A percentile compares a stretch with the other conserved stretches of the same genome.
phyloP scores from a whole-genome alignment of 2,329 filamentous ascomycete species.

The Penicillium sp. region DNA sequence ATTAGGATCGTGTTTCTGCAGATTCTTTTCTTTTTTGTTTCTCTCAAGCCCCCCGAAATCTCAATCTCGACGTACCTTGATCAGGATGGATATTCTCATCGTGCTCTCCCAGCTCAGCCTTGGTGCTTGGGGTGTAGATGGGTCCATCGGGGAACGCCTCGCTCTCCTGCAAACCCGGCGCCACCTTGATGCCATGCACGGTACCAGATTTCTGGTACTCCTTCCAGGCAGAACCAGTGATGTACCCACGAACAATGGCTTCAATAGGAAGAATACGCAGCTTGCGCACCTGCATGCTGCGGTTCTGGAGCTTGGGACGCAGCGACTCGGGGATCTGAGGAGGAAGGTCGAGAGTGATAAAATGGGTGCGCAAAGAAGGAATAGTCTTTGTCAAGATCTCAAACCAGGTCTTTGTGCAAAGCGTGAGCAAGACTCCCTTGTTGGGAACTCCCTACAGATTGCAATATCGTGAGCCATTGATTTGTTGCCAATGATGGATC shows the following conservation, averaged over 20 bases:
- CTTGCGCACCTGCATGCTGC: constrained; percentile 71
- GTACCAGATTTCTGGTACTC: constrained; percentile 71
- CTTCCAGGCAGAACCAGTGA: constrained; percentile 77
- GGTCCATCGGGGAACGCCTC: constrained; percentile 60
- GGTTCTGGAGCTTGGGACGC: constrained; percentile 51
- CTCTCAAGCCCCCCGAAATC: neutral
- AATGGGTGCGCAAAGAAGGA: constrained; percentile 57
- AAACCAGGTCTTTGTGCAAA: constrained; percentile 66
- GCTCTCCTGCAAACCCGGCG: constrained; percentile 63
- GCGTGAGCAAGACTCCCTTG: constrained; percentile 62
- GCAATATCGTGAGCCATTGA: constrained; percentile 11
- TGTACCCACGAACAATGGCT: constrained; percentile 82
- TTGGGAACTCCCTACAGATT: constrained; percentile 54
- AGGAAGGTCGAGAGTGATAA: constrained; percentile 55
- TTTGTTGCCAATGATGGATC: neutral
- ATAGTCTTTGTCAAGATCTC: constrained; percentile 51
- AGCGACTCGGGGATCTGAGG: constrained; percentile 44
- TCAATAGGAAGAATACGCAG: constrained; percentile 72
- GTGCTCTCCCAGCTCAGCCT: constrained; percentile 71
- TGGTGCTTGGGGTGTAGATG: constrained; percentile 77
- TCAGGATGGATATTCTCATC: constrained; percentile 81
- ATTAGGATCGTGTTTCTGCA: constrained; percentile 4
- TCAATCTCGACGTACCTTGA: constrained; percentile 42
- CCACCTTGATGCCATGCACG: constrained; percentile 69
- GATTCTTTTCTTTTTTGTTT: neutral